A percentile compares a stretch with the other conserved stretches of the same genome.
Evolutionary conservation across 2,329 filamentous ascomycete genomes (phyloP).

Genomic region (Botrytis paeoniae): DNA sequence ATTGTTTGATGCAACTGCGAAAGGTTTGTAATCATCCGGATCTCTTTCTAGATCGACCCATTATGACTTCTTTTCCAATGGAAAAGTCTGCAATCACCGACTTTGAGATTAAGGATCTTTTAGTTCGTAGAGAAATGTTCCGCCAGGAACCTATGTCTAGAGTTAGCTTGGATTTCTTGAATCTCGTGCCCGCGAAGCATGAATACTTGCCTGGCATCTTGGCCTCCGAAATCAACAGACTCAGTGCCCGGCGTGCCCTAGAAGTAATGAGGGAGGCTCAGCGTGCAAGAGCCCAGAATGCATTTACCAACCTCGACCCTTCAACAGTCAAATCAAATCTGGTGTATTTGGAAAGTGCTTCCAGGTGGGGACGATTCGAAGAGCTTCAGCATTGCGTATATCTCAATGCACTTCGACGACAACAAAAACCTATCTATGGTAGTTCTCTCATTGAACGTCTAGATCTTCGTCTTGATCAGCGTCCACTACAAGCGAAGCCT

Average conservation of each 20-base stretch:
- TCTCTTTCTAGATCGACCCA: slow-evolving; percentile 90
- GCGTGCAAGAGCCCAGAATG: slow-evolving; percentile 56
- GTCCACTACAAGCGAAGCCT: slow-evolving; percentile 59
- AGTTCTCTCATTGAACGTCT: slow-evolving; percentile 73
- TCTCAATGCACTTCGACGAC: slow-evolving; percentile 75
- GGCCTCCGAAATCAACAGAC: slow-evolving; percentile 56
- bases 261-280: slow-evolving; percentile 72
- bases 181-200: slow-evolving; percentile 69
- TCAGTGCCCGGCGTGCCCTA: slow-evolving; percentile 68
- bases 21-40: slow-evolving; percentile 99
- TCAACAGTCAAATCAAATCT: slow-evolving; percentile 68
- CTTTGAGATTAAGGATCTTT: slow-evolving; percentile 69
- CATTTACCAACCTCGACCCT: slow-evolving; percentile 56
- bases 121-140: slow-evolving; percentile 66
- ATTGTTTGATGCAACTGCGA: slow-evolving; percentile 93
- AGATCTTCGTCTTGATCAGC: slow-evolving; percentile 59
- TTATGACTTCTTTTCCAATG: slow-evolving; percentile 97
- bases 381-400: slow-evolving; percentile 80
- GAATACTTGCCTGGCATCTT: slow-evolving; percentile 59
- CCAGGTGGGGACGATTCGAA: slow-evolving; percentile 67
- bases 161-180: slow-evolving; percentile 74
- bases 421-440: slow-evolving; percentile 79
- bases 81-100: slow-evolving; percentile 70
- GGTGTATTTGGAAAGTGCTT: slow-evolving; percentile 67
- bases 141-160: slow-evolving; percentile 57